Evolutionary conservation across 2,329 filamentous ascomycete genomes (phyloP).

Genomic region (Thelonectria blattea): DNA sequence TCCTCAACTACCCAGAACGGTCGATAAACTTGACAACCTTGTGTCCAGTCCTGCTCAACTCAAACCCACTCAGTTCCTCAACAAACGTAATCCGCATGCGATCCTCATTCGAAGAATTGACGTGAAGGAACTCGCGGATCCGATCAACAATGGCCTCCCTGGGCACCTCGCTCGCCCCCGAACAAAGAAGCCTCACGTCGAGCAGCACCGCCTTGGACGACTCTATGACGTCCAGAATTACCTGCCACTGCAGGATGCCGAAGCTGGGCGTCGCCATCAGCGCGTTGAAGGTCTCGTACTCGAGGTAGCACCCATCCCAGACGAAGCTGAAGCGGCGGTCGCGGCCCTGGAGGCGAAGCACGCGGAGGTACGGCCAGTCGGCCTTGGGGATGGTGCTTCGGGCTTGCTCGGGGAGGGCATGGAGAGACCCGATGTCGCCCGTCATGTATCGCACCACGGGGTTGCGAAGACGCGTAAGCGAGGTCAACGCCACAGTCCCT

Average conservation of each 20-base stretch:
- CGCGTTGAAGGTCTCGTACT: slow-evolving; percentile 41
- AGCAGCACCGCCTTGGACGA: slow-evolving; percentile 32
- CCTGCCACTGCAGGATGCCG: slow-evolving; percentile 51
- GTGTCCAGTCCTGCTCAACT: slow-evolving; percentile 32
- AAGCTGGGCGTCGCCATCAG: slow-evolving; percentile 34
- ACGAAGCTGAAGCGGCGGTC: slow-evolving; percentile 51
- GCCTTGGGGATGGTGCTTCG: slow-evolving; percentile 25
- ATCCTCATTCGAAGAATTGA: slow-evolving; percentile 40
- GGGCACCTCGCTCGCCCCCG: slow-evolving; percentile 1
- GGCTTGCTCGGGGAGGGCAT: slow-evolving; percentile 38
- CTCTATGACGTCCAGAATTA: slow-evolving; percentile 43
- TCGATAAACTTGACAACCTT: slow-evolving; percentile 42
- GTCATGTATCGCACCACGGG: slow-evolving; percentile 52
- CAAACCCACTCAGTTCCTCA: slow-evolving; percentile 42
- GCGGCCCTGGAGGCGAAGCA: slow-evolving; percentile 49
- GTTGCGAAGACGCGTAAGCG: slow-evolving; percentile 48
- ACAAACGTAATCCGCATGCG: slow-evolving; percentile 43
- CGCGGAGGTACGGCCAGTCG: slow-evolving; percentile 36
- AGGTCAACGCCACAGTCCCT: slow-evolving; percentile 50
- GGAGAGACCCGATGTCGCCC: slow-evolving; percentile 50
- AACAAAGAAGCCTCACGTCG: slow-evolving; percentile 39
- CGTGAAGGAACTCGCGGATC: slow-evolving; percentile 31
- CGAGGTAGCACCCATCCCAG: slow-evolving; percentile 47
- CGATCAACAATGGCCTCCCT: slow-evolving; percentile 30
- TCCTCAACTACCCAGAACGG: slow-evolving; percentile 7